These are phyloP conservation scores for Eutrema yunnanense DNA, from an alignment of 345 rosid species.

Conservation along the genomic window DNA sequence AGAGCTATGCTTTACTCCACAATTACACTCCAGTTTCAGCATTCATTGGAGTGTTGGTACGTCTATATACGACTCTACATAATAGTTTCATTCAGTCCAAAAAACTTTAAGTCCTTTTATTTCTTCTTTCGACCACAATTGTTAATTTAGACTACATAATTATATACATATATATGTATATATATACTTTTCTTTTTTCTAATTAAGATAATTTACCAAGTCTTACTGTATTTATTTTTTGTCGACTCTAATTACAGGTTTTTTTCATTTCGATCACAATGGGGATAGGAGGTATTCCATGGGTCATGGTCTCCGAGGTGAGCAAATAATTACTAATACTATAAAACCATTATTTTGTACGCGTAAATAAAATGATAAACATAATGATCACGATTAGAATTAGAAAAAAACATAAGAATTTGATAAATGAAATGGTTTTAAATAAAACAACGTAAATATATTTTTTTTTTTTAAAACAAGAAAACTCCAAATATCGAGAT, in stretches of 20 bases:
- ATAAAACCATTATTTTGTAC: too few species aligned
- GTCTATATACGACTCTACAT: neutral
- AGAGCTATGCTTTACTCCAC: slow-evolving; percentile 11
- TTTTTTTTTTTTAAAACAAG: neutral
- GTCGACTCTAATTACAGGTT: slow-evolving; percentile 20
- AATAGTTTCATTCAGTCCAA: neutral
- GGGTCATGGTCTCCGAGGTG: slow-evolving; percentile 80
- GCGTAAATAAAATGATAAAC: too few species aligned
- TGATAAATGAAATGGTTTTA: too few species aligned
- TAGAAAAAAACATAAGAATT: too few species aligned
- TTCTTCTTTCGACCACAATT: too few species aligned
- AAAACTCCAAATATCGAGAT: neutral
- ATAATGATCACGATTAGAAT: too few species aligned
- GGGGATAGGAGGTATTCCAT: slow-evolving; percentile 74
- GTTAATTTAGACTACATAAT: neutral
- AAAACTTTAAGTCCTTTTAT: neutral
- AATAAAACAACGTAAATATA: too few species aligned
- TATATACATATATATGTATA: neutral
- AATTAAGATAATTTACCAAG: neutral
- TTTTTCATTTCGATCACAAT: slow-evolving; percentile 43
- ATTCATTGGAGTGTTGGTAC: slow-evolving; percentile 24
- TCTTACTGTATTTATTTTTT: neutral
- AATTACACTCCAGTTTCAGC: slow-evolving; percentile 21
- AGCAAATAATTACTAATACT: too few species aligned
- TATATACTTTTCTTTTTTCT: neutral